Base-by-base conservation (phyloP, 2,329 filamentous ascomycete genomes). In the Pestalotiopsis fici region DNA sequence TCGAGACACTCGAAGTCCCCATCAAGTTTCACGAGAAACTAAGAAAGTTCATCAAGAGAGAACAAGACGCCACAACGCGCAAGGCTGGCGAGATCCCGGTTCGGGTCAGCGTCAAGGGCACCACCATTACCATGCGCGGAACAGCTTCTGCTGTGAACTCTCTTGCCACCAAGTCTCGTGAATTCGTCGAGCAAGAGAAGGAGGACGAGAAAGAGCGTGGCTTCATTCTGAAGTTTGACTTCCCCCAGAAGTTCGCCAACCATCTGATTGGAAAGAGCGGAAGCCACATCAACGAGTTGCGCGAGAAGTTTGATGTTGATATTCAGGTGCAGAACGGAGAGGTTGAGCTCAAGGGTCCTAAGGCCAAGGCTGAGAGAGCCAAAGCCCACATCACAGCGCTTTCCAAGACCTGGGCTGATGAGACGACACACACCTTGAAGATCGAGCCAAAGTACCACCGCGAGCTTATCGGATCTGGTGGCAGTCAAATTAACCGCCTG, bases 311-410 rank as follows among this genome's bases (percentile, higher is more conserved):
- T 68, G 88, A 91, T 68, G 90, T 91, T 4, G 89, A 91, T 67
- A 91, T 99, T 70, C 94, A 98, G 80, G 91, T 98, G 50, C 91
- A 97, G 72, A 93, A 98, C 74, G 96, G 96, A 72, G 95, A 95
- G 81, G 94, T 98, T 62, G 94, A 97, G 80, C 89, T 99, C 73
- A 98, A 97, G 85, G 96, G 97, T 28, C 95, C 96, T 62, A 93
- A 97, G 82, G 93, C 94, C 63, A 98, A 98, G 86, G 94, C 95
- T 1, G 94, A 97, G 78, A 89, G 90, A 62, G 94, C 93, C 71
- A 96, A 93, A 79, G 83, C 90, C 50, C 90, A 97, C 76, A 98
- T 99, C 72, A 84, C 90, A 70, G 87, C 90, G 50, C 83, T 98
- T 71, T 91, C 88, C 54, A 94, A 92, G 78, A 93, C 93, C 77